Conservation (phyloP, 257 asterid genomes). For the Jasminum sambac region DNA sequence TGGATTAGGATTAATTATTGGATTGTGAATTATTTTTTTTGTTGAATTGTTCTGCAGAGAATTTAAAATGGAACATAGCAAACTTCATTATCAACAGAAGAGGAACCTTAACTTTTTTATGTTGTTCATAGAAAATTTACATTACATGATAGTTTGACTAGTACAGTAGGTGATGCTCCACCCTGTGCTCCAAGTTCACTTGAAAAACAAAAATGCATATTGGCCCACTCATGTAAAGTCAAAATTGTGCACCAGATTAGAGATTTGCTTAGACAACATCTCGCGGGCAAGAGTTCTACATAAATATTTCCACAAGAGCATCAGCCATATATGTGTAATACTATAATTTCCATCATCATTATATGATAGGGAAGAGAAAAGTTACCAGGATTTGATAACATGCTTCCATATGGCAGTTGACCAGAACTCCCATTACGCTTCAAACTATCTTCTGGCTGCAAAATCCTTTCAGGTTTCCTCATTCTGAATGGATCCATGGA, state of each 20-base stretch:
- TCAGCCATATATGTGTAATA: neutral
- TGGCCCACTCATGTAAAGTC: neutral
- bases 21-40: too few species aligned
- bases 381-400: constrained; percentile 60
- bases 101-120: too few species aligned
- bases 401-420: constrained; percentile 68
- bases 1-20: too few species aligned
- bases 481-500: constrained; percentile 43
- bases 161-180: too few species aligned
- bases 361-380: constrained; percentile 12
- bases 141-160: too few species aligned
- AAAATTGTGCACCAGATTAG: neutral
- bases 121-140: too few species aligned
- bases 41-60: too few species aligned
- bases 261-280: neutral
- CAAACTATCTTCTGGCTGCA: constrained; percentile 62
- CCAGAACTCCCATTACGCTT: constrained; percentile 57
- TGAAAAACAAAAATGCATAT: too few species aligned
- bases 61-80: too few species aligned
- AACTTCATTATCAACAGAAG: too few species aligned
- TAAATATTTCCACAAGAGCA: neutral
- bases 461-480: constrained; percentile 58
- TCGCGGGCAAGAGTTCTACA: neutral
- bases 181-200: too few species aligned
- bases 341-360: neutral